Evolutionary conservation across 2,329 filamentous ascomycete species (phyloP).

Genomic region (Calonectria hawksworthii): DNA sequence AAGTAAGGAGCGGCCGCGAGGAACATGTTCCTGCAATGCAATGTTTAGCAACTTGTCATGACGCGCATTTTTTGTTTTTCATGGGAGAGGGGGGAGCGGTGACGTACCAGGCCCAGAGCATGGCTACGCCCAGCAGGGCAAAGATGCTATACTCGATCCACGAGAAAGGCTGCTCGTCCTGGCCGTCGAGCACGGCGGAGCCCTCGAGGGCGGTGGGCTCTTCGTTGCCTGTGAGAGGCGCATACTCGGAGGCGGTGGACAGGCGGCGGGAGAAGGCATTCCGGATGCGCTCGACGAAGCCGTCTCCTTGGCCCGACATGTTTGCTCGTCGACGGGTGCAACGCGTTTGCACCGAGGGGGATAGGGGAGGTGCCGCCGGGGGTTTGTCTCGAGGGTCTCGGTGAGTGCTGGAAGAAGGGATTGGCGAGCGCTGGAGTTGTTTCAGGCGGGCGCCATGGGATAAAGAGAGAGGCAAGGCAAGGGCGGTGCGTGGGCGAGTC

Average conservation of each 20-base stretch:
- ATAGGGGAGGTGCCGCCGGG: neutral
- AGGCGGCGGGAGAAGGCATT: conserved; percentile 39
- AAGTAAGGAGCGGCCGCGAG: conserved; percentile 96
- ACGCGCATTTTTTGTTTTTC: neutral
- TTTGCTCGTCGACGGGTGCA: neutral
- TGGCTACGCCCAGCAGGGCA: conserved; percentile 86
- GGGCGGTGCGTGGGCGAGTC: neutral
- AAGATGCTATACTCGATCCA: conserved; percentile 91
- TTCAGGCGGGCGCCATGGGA: neutral
- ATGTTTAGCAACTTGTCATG: neutral
- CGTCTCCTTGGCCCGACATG: neutral
- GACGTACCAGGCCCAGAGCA: conserved; percentile 95
- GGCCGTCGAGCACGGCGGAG: conserved; percentile 47
- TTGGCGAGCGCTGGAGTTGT: neutral
- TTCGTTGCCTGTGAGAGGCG: conserved; percentile 48
- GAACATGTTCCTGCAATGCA: conserved; percentile 89
- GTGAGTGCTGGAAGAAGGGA: neutral
- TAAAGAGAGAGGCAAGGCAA: neutral
- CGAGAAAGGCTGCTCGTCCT: conserved; percentile 74
- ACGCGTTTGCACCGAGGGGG: neutral
- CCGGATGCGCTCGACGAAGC: conserved; percentile 47
- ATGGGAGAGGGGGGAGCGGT: neutral
- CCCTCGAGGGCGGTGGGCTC: conserved; percentile 45
- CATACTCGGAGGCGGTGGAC: conserved; percentile 48
- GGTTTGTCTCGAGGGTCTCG: neutral